Base-by-base conservation (phyloP, 1,284 basidiomycete genomes). In the Cystobasidium slooffiae region DNA sequence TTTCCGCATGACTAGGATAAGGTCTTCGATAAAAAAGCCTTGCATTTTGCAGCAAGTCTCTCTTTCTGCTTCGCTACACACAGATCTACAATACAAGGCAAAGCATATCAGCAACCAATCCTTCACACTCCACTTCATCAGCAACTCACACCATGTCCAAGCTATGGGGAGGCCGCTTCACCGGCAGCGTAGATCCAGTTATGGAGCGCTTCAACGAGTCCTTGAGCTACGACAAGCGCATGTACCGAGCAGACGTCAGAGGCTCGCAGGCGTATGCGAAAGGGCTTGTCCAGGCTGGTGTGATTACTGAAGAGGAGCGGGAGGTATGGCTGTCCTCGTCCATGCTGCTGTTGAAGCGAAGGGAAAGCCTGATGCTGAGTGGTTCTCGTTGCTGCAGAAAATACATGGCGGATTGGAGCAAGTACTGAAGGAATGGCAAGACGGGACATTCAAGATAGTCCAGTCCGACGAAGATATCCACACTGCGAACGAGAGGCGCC, bases 151-250 rank as follows among this genome's bases (percentile, higher is more conserved):
- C 61, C 58, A 66, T 68, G 64, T 53, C 58, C 68, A 75, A 75
- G 70, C 65, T 76, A 47, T 68, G 75, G 64, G 61, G 66, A 47
- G 93, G 93, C 9, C 86, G 93, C 37, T 95, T 95, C 81, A 94
- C 92, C 16, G 93, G 93, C 59, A 88, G 88, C 78, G 93, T 91
- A 0, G 92, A 93, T 83, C 93, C 92, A 67, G 83, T 94, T 53
- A 97, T 97, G 94, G 92, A 94, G 83, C 90, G 89, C 59, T 97
- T 95, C 85, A 97, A 96, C 82, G 92, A 96, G 82, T 97, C 94
- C 49, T 86, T 99, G 79, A 90, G 88, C 78, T 99, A 98, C 83
- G 96, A 98, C 83, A 88, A 91, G 82, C 88, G 93, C 68, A 97
- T 98, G 94, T 89, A 94, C 82, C 87, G 88, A 1, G 94, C 90